Percentiles rank a stretch among this genome's conserved stretches.
These are phyloP conservation scores for Bremia lactucae DNA, from an alignment of 352 stramenopile species.

Conservation along the genomic window DNA sequence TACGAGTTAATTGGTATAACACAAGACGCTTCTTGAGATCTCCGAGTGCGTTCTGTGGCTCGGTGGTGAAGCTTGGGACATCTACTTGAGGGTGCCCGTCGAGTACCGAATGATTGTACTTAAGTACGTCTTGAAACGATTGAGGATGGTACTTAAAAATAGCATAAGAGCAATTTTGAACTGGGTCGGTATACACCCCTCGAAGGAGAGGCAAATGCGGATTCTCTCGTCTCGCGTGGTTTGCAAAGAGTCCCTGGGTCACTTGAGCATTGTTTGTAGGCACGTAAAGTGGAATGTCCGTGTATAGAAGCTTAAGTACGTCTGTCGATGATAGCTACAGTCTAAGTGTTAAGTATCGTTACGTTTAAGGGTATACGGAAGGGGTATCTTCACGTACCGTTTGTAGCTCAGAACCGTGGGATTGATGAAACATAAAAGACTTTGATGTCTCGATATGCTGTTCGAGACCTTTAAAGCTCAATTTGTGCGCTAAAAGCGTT, in stretches of 20 bases:
- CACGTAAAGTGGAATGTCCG: conserved; percentile 34
- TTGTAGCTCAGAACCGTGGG: conserved; percentile 8
- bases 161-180: conserved; percentile 22
- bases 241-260: conserved; percentile 17
- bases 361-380: background rate
- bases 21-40: conserved; percentile 62
- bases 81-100: conserved; percentile 19
- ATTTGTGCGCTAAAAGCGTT: conserved; percentile 28
- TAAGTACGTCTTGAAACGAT: conserved; percentile 58
- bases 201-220: conserved; percentile 27
- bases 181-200: conserved; percentile 18
- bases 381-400: conserved; percentile 5
- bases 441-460: background rate
- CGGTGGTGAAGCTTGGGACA: conserved; percentile 8
- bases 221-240: conserved; percentile 16
- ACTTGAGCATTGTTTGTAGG: conserved; percentile 2
- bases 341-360: conserved; percentile 1
- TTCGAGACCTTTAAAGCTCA: conserved; percentile 12
- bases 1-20: conserved; percentile 45
- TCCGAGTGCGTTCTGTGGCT: conserved; percentile 19
- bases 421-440: background rate
- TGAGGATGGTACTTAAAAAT: conserved; percentile 62
- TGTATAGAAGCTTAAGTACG: conserved; percentile 40
- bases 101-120: conserved; percentile 55
- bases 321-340: conserved; percentile 13